Conservation (phyloP, 2,329 filamentous ascomycete species). For the Ophiostoma sp. region DNA sequence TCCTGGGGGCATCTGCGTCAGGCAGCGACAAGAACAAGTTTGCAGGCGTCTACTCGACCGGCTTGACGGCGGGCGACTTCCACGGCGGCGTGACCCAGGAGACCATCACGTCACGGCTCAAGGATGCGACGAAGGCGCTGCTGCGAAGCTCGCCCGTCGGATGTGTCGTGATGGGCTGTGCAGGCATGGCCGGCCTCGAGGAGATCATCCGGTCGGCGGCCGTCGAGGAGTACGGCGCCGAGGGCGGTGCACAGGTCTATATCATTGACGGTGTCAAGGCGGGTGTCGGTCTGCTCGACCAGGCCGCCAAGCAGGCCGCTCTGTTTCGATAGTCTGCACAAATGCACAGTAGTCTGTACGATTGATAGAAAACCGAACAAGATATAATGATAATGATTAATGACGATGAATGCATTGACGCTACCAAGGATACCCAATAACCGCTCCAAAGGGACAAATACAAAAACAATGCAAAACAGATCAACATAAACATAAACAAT, state of each 20-base stretch:
- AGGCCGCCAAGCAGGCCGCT: constrained; percentile 43
- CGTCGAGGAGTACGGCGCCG: constrained; percentile 56
- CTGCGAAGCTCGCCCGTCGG: constrained; percentile 52
- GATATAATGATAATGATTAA: not conserved
- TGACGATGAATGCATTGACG: not conserved
- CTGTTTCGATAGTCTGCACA: constrained; percentile 32
- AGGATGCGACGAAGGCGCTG: constrained; percentile 62
- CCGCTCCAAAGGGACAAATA: not conserved
- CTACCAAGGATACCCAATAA: not conserved
- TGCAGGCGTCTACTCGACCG: constrained; percentile 75
- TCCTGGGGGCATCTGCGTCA: constrained; percentile 50
- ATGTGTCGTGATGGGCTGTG: constrained; percentile 79
- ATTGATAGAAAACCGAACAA: not conserved
- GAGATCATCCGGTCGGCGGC: constrained; percentile 67
- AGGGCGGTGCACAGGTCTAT: constrained; percentile 49
- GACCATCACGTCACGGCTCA: constrained; percentile 61
- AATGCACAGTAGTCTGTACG: constrained; percentile 3
- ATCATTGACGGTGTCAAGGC: constrained; percentile 78
- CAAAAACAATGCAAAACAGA: not conserved
- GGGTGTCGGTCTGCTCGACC: constrained; percentile 58
- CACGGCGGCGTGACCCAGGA: constrained; percentile 61
- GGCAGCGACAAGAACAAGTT: constrained; percentile 47
- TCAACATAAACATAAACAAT: not conserved
- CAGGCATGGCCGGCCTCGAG: constrained; percentile 84
- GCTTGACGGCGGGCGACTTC: constrained; percentile 71